phyloP scores from a whole-genome alignment of 2,329 filamentous ascomycete genomes.

The Lachnellula subtilissima region DNA sequence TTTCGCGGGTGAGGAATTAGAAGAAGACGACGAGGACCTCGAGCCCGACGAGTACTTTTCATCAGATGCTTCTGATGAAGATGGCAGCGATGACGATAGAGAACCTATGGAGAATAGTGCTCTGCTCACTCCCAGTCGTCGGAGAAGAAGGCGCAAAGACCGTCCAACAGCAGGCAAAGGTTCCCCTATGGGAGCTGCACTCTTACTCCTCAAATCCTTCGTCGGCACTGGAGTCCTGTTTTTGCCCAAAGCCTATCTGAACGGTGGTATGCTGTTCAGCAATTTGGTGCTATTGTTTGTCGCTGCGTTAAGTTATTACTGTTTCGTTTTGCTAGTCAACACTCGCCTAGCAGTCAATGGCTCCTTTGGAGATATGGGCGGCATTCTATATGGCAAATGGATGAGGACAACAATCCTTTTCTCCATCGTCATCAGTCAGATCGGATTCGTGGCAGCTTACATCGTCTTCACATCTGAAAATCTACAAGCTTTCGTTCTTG shows the following conservation, averaged over 20 bases:
- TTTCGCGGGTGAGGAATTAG: constrained; percentile 93
- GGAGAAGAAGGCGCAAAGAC: constrained; percentile 70
- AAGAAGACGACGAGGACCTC: constrained; percentile 90
- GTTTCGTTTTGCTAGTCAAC: constrained; percentile 88
- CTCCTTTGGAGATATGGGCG: constrained; percentile 98
- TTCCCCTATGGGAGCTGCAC: constrained; percentile 69
- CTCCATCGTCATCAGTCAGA: constrained; percentile 92
- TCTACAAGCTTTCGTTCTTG: constrained; percentile 87
- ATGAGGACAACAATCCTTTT: constrained; percentile 82
- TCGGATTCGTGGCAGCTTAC: constrained; percentile 92
- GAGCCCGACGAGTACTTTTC: constrained; percentile 88
- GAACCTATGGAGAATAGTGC: constrained; percentile 87
- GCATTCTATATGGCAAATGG: constrained; percentile 82
- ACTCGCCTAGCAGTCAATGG: constrained; percentile 80
- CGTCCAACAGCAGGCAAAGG: constrained; percentile 72
- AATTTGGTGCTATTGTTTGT: constrained; percentile 85
- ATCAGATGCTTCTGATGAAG: constrained; percentile 57
- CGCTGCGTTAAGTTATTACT: constrained; percentile 88
- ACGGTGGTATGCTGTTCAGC: constrained; percentile 96
- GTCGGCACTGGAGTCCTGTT: constrained; percentile 95
- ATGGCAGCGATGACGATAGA: constrained; percentile 59
- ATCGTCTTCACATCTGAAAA: constrained; percentile 97
- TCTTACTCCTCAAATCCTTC: constrained; percentile 93
- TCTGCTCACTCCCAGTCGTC: constrained; percentile 69
- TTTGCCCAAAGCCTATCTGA: constrained; percentile 86